Conservation (phyloP, 306 rosid genomes). For the Gleditsia sinensis region DNA sequence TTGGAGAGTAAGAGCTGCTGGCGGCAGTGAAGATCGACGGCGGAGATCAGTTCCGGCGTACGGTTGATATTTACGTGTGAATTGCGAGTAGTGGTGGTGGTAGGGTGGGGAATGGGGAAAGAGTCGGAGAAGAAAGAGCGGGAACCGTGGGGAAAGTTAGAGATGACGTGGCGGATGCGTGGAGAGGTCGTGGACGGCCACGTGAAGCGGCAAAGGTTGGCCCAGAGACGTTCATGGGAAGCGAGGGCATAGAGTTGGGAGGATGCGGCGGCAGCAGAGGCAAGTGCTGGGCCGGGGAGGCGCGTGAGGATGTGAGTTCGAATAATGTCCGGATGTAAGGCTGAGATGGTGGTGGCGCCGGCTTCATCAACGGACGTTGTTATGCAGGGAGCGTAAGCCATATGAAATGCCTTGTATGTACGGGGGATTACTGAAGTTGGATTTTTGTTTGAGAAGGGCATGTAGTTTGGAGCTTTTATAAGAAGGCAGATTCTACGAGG, state of each 20-base stretch:
- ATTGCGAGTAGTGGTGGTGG: not conserved
- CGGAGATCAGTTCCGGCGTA: constrained; percentile 52
- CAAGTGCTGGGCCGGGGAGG: constrained; percentile 67
- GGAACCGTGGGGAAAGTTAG: constrained; percentile 49
- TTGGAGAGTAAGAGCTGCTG: constrained; percentile 44
- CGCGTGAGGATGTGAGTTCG: constrained; percentile 67
- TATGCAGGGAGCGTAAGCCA: not conserved
- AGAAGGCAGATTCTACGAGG: no score
- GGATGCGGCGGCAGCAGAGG: constrained; percentile 57
- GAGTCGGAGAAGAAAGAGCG: constrained; percentile 72
- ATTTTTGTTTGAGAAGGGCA: not conserved
- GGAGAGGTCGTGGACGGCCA: constrained; percentile 76
- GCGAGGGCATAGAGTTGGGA: constrained; percentile 54
- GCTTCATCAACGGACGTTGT: constrained; percentile 18
- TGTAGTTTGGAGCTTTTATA: not conserved
- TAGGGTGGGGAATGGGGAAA: constrained; percentile 40
- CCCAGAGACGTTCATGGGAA: constrained; percentile 51
- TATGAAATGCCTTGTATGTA: not conserved
- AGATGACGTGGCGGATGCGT: constrained; percentile 50
- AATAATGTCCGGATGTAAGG: constrained; percentile 60
- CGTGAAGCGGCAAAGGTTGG: constrained; percentile 54
- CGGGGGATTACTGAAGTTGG: not conserved
- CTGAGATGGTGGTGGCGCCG: constrained; percentile 43
- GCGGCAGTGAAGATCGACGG: constrained; percentile 65
- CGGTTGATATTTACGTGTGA: not conserved